Conservation (phyloP, 2,329 filamentous ascomycete species). For the Ampelomyces quisqualis region DNA sequence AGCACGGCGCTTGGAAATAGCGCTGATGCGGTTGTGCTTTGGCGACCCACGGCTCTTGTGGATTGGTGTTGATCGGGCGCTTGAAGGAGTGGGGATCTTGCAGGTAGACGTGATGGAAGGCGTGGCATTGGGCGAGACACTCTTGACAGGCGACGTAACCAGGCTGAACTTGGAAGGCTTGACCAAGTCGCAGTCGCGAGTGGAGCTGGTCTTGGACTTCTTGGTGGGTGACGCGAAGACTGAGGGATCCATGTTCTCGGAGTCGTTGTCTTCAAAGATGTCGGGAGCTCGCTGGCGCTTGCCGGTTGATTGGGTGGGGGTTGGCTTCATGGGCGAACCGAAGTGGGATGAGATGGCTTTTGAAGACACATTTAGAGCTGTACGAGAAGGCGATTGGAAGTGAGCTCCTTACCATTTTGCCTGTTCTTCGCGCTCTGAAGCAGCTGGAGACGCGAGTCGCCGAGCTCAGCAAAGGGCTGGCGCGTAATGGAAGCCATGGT, state of each 20-base stretch:
- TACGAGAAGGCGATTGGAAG: background rate
- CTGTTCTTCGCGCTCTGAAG: slow-evolving; percentile 76
- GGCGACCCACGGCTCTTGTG: slow-evolving; percentile 70
- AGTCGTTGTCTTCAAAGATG: slow-evolving; percentile 52
- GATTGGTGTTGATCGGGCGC: slow-evolving; percentile 48
- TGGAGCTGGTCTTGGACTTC: slow-evolving; percentile 50
- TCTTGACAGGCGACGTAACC: slow-evolving; percentile 30
- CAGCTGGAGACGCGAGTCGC: slow-evolving; percentile 67
- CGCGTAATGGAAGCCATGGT: slow-evolving; percentile 53
- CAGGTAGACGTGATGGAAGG: slow-evolving; percentile 33
- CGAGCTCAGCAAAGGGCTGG: slow-evolving; percentile 74
- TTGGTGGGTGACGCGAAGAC: slow-evolving; percentile 55
- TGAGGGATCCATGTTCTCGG: slow-evolving; percentile 61
- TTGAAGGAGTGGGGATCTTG: slow-evolving; percentile 47
- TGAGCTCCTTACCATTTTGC: slow-evolving; percentile 58
- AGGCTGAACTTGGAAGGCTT: slow-evolving; percentile 48
- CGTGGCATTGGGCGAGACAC: slow-evolving; percentile 28
- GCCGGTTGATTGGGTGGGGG: slow-evolving; percentile 32
- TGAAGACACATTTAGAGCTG: slow-evolving; percentile 24
- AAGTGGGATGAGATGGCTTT: slow-evolving; percentile 38
- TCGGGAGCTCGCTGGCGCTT: slow-evolving; percentile 51
- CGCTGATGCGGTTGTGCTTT: slow-evolving; percentile 67
- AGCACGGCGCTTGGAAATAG: slow-evolving; percentile 68
- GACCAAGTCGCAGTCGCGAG: slow-evolving; percentile 36
- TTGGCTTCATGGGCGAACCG: slow-evolving; percentile 37